A percentile compares a stretch with the other conserved stretches of the same genome.
These are phyloP conservation scores for Rhizopogon vinicolor DNA, from an alignment of 768 basidiomycete genomes.

Conservation along the genomic window DNA sequence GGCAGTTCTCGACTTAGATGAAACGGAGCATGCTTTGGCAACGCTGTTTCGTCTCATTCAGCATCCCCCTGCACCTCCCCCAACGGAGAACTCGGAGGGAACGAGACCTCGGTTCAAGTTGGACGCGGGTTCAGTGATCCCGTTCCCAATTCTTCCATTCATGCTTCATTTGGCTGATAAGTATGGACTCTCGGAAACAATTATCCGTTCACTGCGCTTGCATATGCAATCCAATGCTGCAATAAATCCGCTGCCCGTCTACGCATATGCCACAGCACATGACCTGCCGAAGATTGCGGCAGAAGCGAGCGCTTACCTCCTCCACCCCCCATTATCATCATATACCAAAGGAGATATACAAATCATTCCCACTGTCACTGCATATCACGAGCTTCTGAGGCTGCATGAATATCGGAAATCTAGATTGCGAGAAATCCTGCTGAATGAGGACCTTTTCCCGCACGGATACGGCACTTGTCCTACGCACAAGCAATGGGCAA, in stretches of 20 bases:
- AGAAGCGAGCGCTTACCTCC: constrained; percentile 54
- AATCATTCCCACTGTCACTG: constrained; percentile 49
- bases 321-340: constrained; percentile 47
- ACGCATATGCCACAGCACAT: constrained; percentile 47
- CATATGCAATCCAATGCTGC: constrained; percentile 55
- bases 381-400: constrained; percentile 59
- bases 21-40: constrained; percentile 42
- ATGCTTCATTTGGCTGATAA: constrained; percentile 63
- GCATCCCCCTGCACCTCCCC: constrained; percentile 45
- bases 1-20: constrained; percentile 48
- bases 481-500: constrained; percentile 43
- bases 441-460: constrained; percentile 64
- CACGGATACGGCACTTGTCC: constrained; percentile 65
- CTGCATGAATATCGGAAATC: constrained; percentile 56
- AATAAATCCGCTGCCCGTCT: constrained; percentile 51
- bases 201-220: constrained; percentile 37
- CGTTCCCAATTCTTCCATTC: constrained; percentile 56
- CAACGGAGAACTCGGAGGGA: constrained; percentile 22
- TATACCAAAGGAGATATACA: constrained; percentile 49
- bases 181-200: constrained; percentile 48
- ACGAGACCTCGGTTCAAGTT: constrained; percentile 23
- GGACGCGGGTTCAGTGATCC: constrained; percentile 46
- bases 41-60: constrained; percentile 56
- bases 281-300: constrained; percentile 45
- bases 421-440: constrained; percentile 44